Conservation (phyloP, 2,329 filamentous ascomycete genomes). For the Aureobasidium sp. region DNA sequence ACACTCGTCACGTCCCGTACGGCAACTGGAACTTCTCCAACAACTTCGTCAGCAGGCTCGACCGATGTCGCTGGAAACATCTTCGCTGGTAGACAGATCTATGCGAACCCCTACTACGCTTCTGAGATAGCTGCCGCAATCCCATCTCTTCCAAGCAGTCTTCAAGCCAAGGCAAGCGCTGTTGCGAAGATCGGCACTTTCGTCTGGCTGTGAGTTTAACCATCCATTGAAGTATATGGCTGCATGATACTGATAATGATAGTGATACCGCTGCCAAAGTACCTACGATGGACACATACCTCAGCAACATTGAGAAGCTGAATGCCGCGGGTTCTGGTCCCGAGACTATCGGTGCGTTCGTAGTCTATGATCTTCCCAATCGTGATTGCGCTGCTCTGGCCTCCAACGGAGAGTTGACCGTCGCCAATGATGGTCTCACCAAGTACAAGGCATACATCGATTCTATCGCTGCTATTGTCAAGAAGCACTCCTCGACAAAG, state of each 20-base stretch:
- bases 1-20: neutral
- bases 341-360: conserved; percentile 42
- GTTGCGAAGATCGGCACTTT: conserved; percentile 6
- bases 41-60: conserved; percentile 20
- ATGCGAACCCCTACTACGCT: conserved; percentile 45
- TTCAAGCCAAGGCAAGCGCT: neutral
- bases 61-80: conserved; percentile 38
- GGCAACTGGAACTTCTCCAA: conserved; percentile 9
- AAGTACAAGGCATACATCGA: conserved; percentile 35
- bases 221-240: neutral
- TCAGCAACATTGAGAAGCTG: conserved; percentile 38
- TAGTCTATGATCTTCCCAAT: conserved; percentile 56
- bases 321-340: conserved; percentile 40
- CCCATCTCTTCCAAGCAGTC: conserved; percentile 20
- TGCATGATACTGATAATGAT: neutral
- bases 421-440: conserved; percentile 42
- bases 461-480: conserved; percentile 43
- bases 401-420: conserved; percentile 53
- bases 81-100: conserved; percentile 41
- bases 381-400: conserved; percentile 55
- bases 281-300: conserved; percentile 34
- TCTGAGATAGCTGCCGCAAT: conserved; percentile 7
- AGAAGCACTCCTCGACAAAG: conserved; percentile 43
- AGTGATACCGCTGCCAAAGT: conserved; percentile 31
- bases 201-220: neutral